A percentile compares a stretch with the other conserved stretches of the same genome.
Conservation (phyloP, 441 rosid species). For the Hura crepitans region DNA sequence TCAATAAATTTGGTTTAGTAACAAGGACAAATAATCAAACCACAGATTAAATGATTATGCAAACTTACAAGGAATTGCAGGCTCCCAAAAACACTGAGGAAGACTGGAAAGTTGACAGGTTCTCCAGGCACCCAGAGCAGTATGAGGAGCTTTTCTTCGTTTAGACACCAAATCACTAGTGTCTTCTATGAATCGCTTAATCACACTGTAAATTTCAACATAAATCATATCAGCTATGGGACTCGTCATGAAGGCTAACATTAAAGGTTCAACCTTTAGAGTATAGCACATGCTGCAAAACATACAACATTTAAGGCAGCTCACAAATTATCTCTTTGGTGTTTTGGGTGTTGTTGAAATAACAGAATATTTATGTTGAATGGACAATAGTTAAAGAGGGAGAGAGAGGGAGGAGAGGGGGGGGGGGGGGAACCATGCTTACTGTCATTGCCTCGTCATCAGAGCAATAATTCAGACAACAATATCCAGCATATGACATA, state of each 20-base stretch:
- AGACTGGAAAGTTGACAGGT: slow-evolving; percentile 35
- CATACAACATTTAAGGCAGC: background rate
- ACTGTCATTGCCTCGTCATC: background rate
- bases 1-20: slow-evolving; percentile 28
- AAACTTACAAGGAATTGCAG: slow-evolving; percentile 65
- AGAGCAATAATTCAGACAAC: background rate
- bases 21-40: slow-evolving; percentile 14
- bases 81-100: slow-evolving; percentile 41
- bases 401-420: too few species aligned
- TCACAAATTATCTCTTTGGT: too few species aligned
- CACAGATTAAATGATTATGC: slow-evolving; percentile 7
- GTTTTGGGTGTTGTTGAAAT: too few species aligned
- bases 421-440: background rate
- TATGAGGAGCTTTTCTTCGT: slow-evolving; percentile 43
- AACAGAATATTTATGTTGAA: background rate
- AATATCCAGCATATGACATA: background rate
- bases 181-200: slow-evolving; percentile 51
- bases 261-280: background rate
- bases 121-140: slow-evolving; percentile 45
- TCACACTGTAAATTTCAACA: slow-evolving; percentile 40
- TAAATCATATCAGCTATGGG: slow-evolving; percentile 5
- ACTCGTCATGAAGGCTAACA: background rate
- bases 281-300: background rate
- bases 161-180: slow-evolving; percentile 57
- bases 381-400: too few species aligned